These are phyloP conservation scores for Aplosporella prunicola DNA, from an alignment of 2,329 filamentous ascomycete species.

Conservation along the genomic window DNA sequence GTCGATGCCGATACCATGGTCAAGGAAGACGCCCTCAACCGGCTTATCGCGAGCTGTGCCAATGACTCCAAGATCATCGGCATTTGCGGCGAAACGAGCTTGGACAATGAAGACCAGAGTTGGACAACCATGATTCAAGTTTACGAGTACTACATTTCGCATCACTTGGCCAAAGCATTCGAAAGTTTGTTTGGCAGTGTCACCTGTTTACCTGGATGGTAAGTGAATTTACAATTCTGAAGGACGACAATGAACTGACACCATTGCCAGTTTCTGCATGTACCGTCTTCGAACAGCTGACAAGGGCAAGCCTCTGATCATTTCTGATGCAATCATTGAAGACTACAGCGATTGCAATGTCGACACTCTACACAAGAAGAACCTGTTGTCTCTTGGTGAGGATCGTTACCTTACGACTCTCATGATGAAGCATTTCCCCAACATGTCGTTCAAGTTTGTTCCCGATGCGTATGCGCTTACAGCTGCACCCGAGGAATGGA, in stretches of 20 bases:
- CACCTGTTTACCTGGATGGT: conserved; percentile 98
- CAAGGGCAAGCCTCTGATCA: conserved; percentile 88
- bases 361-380: conserved; percentile 93
- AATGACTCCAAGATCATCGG: conserved; percentile 94
- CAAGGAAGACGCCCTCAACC: conserved; percentile 81
- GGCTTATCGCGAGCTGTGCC: conserved; percentile 82
- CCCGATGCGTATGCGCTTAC: conserved; percentile 89
- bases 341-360: conserved; percentile 86
- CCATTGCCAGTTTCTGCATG: conserved; percentile 84
- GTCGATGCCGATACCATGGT: conserved; percentile 96
- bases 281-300: conserved; percentile 91
- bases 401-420: conserved; percentile 95
- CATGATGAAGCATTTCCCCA: conserved; percentile 96
- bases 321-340: conserved; percentile 74
- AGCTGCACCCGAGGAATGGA: conserved; percentile 88
- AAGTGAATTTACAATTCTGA: conserved; percentile 35
- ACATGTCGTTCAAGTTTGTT: conserved; percentile 93
- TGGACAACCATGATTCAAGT: conserved; percentile 99
- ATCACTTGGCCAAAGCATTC: conserved; percentile 93
- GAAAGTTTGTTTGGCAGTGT: conserved; percentile 96
- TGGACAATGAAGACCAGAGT: conserved; percentile 88
- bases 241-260: conserved; percentile 13
- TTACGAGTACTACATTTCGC: conserved; percentile 98
- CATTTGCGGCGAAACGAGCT: conserved; percentile 92
- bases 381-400: conserved; percentile 84